Evolutionary conservation across 2,329 filamentous ascomycete species (phyloP), one percentile per base, ranked within the genome.

Genomic region (Aspergillus sp.): DNA sequence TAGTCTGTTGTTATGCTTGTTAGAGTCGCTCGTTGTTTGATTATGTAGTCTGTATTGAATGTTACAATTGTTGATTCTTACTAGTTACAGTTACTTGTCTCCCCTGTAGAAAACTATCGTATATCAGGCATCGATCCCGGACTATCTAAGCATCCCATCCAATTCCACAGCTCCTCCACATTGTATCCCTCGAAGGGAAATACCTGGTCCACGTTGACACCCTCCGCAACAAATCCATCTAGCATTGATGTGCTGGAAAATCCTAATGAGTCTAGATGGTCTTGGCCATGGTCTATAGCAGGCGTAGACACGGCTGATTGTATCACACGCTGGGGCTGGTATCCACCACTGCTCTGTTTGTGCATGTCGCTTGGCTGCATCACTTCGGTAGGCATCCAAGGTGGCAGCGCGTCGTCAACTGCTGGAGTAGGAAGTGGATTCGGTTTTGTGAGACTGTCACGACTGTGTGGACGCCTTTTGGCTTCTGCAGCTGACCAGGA

Each of bases 131-230:
- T 36, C 12, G 32, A 36, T 1, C 32, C 32, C 4, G 32, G 57
- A 45, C 58, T 60, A 54, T 67, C 65, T 25, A 64, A 63, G 41
- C 60, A 64, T 28, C 67, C 47, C 65, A 68, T 68, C 66, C 66
- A 68, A 38, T 68, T 65, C 66, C 66, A 68, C 38, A 68, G 47
- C n/a, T 68, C 65, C 19, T 66, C 65, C 3, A 68, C 65, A 56
- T 68, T 67, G 12, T 62, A 68, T 2, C 65, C 65, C 13, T 67
- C 66, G 19, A 68, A 68, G 0, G 66, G 65, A 43, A 60, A 67
- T 3, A 59, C 19, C 39, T 59, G 43, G 15, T 62, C 58, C n/a
- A 58, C 25, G 10, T 60, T 57, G n/a, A 59, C 55, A 1, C 55
- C 45, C 23, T 48, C 54, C 21, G 53, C 43, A 3, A 54, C 7